These are phyloP conservation scores for Hyphodiscus hymeniophilus DNA, from an alignment of 495 filamentous ascomycete species.

Conservation along the genomic window DNA sequence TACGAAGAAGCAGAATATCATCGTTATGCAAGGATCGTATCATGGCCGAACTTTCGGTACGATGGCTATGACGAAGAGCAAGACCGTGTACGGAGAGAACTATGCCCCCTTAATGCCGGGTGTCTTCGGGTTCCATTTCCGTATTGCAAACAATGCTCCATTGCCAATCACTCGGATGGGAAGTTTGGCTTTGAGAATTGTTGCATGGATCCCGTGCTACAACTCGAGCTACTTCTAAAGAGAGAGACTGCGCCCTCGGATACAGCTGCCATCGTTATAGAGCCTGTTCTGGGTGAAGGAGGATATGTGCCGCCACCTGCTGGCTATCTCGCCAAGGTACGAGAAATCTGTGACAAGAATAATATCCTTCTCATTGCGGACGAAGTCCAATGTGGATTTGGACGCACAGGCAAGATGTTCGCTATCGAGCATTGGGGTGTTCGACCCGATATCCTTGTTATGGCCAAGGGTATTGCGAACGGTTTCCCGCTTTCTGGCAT, in stretches of 20 bases:
- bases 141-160: constrained; percentile 14
- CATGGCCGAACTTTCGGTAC: constrained; percentile 42
- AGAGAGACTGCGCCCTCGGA: constrained; percentile 11
- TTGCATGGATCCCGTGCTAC: constrained; percentile 36
- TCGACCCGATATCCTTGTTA: constrained; percentile 54
- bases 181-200: constrained; percentile 11
- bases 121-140: constrained; percentile 13
- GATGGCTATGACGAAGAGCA: constrained; percentile 37
- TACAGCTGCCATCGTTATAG: constrained; percentile 22
- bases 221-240: constrained; percentile 8
- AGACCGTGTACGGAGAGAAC: constrained; percentile 21
- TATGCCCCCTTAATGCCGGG: constrained; percentile 22
- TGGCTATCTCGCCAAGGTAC: constrained; percentile 56
- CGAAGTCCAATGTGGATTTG: constrained; percentile 74
- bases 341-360: constrained; percentile 50
- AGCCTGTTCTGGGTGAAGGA: constrained; percentile 30
- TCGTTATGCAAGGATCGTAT: constrained; percentile 57
- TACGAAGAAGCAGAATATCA: constrained; percentile 52
- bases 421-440: constrained; percentile 57
- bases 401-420: constrained; percentile 56
- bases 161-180: constrained; percentile 7
- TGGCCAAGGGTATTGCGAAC: constrained; percentile 60
- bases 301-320: constrained; percentile 53
- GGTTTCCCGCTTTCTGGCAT: constrained; percentile 51
- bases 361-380: constrained; percentile 62